phyloP scores from a whole-genome alignment of 2,329 filamentous ascomycete genomes.

The Sporothrix sp. region DNA sequence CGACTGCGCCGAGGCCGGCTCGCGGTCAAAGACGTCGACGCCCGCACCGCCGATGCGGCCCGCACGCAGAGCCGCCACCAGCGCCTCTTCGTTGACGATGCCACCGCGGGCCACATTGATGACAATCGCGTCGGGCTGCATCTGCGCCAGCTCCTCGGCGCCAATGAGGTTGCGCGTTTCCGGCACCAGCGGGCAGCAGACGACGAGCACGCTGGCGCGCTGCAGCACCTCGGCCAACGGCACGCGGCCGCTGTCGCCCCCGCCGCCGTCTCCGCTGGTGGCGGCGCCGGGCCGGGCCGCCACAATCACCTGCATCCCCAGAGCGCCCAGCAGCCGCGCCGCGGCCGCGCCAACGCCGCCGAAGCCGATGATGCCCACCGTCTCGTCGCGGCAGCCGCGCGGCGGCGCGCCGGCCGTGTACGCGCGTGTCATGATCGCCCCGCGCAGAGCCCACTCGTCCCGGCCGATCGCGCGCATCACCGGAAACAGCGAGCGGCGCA shows the following conservation, averaged over 20 bases:
- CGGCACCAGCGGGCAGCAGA: slow-evolving; percentile 26
- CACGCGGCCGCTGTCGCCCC: slow-evolving; percentile 6
- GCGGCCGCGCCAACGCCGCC: slow-evolving; percentile 27
- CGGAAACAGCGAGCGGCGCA: slow-evolving; percentile 28
- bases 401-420: slow-evolving; percentile 15
- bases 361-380: slow-evolving; percentile 27
- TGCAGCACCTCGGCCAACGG: slow-evolving; percentile 17
- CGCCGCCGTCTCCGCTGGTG: slow-evolving; percentile 8
- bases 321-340: slow-evolving; percentile 21
- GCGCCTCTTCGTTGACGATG: slow-evolving; percentile 26
- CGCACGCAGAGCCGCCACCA: slow-evolving; percentile 25
- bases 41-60: slow-evolving; percentile 26
- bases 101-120: slow-evolving; percentile 28
- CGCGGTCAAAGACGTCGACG: slow-evolving; percentile 27
- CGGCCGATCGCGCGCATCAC: slow-evolving; percentile 22
- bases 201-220: slow-evolving; percentile 24
- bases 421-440: slow-evolving; percentile 17
- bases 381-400: slow-evolving; percentile 17
- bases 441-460: slow-evolving; percentile 18
- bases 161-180: slow-evolving; percentile 22
- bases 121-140: slow-evolving; percentile 22
- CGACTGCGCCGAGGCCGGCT: slow-evolving; percentile 22
- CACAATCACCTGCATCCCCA: slow-evolving; percentile 27
- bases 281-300: slow-evolving; percentile 9
- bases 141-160: slow-evolving; percentile 15